Conservation (phyloP, 2,329 filamentous ascomycete genomes). For the Ploettnerulaceae sp. region DNA sequence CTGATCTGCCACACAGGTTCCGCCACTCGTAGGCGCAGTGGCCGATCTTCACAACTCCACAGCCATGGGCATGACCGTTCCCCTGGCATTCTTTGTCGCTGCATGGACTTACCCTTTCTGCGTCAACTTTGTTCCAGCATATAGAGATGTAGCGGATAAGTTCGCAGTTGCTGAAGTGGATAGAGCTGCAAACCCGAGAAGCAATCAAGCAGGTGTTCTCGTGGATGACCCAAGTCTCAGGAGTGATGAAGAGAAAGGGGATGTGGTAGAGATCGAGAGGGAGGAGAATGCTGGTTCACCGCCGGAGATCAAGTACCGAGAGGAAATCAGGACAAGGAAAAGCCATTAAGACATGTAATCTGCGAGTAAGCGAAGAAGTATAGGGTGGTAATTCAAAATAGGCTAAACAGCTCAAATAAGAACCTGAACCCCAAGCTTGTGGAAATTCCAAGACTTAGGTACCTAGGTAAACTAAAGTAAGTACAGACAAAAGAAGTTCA, state of each 20-base stretch:
- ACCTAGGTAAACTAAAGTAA: no score
- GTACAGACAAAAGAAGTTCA: no score
- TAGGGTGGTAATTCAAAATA: no score
- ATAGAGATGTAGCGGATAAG: conserved; percentile 23
- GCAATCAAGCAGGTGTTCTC: neutral
- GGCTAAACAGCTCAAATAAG: no score
- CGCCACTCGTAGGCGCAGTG: conserved; percentile 43
- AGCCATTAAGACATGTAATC: no score
- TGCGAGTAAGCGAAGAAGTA: no score
- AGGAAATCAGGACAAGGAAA: neutral
- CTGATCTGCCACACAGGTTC: no score
- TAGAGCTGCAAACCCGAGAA: neutral
- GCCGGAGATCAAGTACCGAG: neutral
- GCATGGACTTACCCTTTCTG: conserved; percentile 42
- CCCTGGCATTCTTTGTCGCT: conserved; percentile 43
- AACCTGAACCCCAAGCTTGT: no score
- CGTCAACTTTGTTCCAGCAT: conserved; percentile 34
- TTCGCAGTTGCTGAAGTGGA: conserved; percentile 19
- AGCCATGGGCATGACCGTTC: conserved; percentile 39
- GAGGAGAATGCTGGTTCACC: neutral
- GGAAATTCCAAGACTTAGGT: no score
- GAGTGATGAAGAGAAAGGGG: conserved; percentile 5
- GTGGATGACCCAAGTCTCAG: neutral
- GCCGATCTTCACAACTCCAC: conserved; percentile 28
- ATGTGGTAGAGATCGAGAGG: neutral